These are phyloP conservation scores for Clonostachys solani DNA, from an alignment of 2,329 filamentous ascomycete genomes.

Conservation along the genomic window DNA sequence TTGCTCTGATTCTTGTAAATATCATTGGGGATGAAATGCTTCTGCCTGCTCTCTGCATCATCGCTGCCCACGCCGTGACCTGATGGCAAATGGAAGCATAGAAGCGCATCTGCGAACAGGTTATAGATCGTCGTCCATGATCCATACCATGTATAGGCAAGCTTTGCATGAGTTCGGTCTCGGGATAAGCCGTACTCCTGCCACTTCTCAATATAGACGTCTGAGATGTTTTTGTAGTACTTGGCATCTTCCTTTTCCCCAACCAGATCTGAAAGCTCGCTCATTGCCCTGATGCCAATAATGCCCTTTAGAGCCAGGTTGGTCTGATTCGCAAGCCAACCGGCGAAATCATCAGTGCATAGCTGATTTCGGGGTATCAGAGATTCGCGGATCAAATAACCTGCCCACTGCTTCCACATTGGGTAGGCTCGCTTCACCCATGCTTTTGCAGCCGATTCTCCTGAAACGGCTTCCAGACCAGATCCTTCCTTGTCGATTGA, in stretches of 20 bases:
- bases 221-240: slow-evolving; percentile 59
- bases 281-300: slow-evolving; percentile 75
- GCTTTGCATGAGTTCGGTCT: slow-evolving; percentile 68
- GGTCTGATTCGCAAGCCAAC: slow-evolving; percentile 65
- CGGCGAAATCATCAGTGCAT: slow-evolving; percentile 81
- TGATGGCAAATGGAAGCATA: slow-evolving; percentile 65
- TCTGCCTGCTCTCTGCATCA: background rate
- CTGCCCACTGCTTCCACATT: slow-evolving; percentile 74
- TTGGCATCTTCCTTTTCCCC: slow-evolving; percentile 54
- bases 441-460: background rate
- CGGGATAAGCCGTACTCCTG: slow-evolving; percentile 65
- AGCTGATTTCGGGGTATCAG: slow-evolving; percentile 73
- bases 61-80: background rate
- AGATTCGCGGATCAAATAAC: slow-evolving; percentile 71
- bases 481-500: slow-evolving; percentile 32
- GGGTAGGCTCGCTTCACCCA: slow-evolving; percentile 37
- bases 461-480: slow-evolving; percentile 29
- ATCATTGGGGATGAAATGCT: slow-evolving; percentile 64
- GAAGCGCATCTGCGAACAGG: slow-evolving; percentile 68
- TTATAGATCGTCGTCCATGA: slow-evolving; percentile 82
- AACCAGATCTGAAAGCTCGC: slow-evolving; percentile 57
- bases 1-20: slow-evolving; percentile 77
- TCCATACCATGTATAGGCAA: slow-evolving; percentile 77
- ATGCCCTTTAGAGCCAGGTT: slow-evolving; percentile 81
- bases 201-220: slow-evolving; percentile 68